Conservation (phyloP, 2,329 filamentous ascomycete species). For the Epichloe bromicola region DNA sequence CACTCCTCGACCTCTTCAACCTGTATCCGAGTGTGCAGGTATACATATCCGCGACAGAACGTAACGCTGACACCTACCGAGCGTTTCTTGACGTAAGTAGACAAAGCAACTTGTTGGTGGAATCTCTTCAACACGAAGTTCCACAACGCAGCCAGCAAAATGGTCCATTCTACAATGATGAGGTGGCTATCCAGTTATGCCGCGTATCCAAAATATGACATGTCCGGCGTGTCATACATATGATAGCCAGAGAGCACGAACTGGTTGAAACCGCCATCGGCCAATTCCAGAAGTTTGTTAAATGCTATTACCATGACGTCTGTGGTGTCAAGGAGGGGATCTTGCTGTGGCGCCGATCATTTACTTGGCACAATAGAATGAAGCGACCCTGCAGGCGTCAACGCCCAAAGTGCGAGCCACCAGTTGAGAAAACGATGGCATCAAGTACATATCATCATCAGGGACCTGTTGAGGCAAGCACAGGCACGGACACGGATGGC, state of each 20-base stretch:
- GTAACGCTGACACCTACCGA: conserved; percentile 57
- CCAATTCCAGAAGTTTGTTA: not conserved
- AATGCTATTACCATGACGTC: not conserved
- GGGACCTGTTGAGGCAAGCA: not conserved
- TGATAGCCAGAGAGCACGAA: no score
- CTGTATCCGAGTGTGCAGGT: conserved; percentile 43
- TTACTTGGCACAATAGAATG: not conserved
- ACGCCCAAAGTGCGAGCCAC: not conserved
- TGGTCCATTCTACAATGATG: conserved; percentile 52
- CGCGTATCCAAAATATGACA: conserved; percentile 13
- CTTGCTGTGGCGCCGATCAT: not conserved
- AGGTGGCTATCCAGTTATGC: conserved; percentile 44
- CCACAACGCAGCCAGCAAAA: conserved; percentile 29
- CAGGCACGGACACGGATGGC: not conserved
- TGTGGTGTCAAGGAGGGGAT: not conserved
- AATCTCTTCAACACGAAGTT: conserved; percentile 29
- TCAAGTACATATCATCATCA: not conserved
- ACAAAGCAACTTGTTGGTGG: conserved; percentile 29
- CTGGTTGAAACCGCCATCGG: no score
- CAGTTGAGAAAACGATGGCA: not conserved
- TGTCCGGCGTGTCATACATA: not conserved
- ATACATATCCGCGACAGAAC: conserved; percentile 56
- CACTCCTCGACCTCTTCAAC: conserved; percentile 47
- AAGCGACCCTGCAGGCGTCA: not conserved
- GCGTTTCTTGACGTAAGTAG: conserved; percentile 48